A percentile compares a stretch with the other conserved stretches of the same genome.
phyloP scores from a whole-genome alignment of 2,329 filamentous ascomycete genomes.

The Macrophomina pseudophaseolina region DNA sequence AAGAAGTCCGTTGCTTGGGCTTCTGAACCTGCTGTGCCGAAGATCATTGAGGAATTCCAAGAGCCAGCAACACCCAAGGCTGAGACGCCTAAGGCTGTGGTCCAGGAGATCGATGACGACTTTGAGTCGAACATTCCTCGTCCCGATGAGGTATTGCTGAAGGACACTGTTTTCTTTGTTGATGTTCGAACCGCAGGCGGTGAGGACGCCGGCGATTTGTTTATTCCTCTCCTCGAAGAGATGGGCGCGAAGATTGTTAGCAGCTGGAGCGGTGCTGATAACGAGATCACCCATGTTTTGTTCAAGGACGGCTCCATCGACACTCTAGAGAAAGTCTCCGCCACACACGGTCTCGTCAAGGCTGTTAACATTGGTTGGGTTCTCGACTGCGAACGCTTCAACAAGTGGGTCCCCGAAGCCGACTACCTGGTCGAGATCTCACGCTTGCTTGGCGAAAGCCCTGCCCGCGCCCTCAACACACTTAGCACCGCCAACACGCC shows the following conservation, averaged over 20 bases:
- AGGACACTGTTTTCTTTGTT: constrained; percentile 77
- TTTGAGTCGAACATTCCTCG: constrained; percentile 34
- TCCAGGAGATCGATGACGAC: constrained; percentile 18
- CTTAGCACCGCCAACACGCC: constrained; percentile 29
- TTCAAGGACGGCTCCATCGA: constrained; percentile 85
- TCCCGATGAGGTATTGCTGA: constrained; percentile 36
- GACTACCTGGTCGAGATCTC: constrained; percentile 40
- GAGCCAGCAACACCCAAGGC: constrained; percentile 23
- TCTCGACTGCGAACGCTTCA: constrained; percentile 61
- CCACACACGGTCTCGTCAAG: constrained; percentile 74
- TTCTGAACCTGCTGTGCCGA: background rate
- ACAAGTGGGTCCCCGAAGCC: constrained; percentile 41
- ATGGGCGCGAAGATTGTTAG: constrained; percentile 84
- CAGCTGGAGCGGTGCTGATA: constrained; percentile 75
- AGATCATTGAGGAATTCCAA: constrained; percentile 1
- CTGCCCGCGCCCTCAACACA: constrained; percentile 27
- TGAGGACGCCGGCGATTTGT: constrained; percentile 66
- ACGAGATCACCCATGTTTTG: constrained; percentile 82
- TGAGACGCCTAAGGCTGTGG: background rate
- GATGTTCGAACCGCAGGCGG: constrained; percentile 85
- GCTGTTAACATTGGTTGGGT: constrained; percentile 84
- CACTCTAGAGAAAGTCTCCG: constrained; percentile 79
- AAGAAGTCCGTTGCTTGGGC: constrained; percentile 46
- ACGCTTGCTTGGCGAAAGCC: constrained; percentile 26
- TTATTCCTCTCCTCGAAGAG: constrained; percentile 76